A percentile compares a stretch with the other conserved stretches of the same genome.
phyloP scores from a whole-genome alignment of 2,329 filamentous ascomycete genomes.

The Metarhizium sp. region DNA sequence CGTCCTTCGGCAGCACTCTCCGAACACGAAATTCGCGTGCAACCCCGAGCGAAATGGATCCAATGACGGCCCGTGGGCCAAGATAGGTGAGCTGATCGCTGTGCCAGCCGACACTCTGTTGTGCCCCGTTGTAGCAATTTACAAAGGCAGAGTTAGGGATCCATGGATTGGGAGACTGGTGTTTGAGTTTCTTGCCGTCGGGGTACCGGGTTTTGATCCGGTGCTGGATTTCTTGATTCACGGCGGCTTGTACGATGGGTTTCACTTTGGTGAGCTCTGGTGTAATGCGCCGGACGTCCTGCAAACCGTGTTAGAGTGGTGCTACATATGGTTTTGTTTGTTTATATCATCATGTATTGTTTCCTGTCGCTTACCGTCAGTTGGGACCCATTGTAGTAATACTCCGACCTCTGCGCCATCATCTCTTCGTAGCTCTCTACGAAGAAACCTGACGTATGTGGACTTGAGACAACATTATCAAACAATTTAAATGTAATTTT shows the following conservation, averaged over 20 bases:
- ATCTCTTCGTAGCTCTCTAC: conserved; percentile 66
- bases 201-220: conserved; percentile 64
- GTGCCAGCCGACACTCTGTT: conserved; percentile 84
- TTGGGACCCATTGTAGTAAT: conserved; percentile 73
- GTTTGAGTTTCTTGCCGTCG: conserved; percentile 60
- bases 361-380: conserved; percentile 40
- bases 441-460: conserved; percentile 77
- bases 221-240: conserved; percentile 67
- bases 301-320: background rate
- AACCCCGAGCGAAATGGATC: conserved; percentile 82
- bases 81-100: conserved; percentile 89
- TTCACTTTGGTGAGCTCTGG: conserved; percentile 65
- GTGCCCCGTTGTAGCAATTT: conserved; percentile 80
- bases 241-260: conserved; percentile 58
- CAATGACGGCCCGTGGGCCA: conserved; percentile 80
- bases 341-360: background rate
- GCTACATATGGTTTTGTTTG: background rate
- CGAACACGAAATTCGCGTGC: conserved; percentile 89
- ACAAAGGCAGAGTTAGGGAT: conserved; percentile 84
- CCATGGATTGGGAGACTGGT: conserved; percentile 69
- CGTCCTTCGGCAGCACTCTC: conserved; percentile 55
- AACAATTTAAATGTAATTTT: conserved; percentile 75
- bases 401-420: conserved; percentile 63
- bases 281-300: conserved; percentile 69
- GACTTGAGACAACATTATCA: conserved; percentile 74